A percentile compares a stretch with the other conserved stretches of the same genome.
Conservation (phyloP, 1,284 basidiomycete species). For the Ganoderma multipileum region DNA sequence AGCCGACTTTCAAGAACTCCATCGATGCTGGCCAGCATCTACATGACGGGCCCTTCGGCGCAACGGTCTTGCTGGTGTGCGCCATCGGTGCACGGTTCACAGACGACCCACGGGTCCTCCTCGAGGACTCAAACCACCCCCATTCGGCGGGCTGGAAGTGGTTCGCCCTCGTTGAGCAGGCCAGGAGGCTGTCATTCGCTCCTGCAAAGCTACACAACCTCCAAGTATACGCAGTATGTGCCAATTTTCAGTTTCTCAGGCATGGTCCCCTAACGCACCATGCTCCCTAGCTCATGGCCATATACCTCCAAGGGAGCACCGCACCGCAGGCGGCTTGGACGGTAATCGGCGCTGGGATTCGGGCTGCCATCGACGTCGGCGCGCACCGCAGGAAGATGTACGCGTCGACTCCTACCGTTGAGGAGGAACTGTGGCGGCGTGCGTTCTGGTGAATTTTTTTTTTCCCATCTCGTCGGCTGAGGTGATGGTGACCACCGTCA, state of each 20-base stretch:
- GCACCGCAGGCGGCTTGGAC: slow-evolving; percentile 59
- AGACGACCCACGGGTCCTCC: slow-evolving; percentile 69
- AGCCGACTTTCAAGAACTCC: slow-evolving; percentile 71
- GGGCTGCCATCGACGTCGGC: slow-evolving; percentile 54
- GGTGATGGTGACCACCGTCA: no score
- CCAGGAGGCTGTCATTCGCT: slow-evolving; percentile 61
- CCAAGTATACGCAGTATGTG: slow-evolving; percentile 57
- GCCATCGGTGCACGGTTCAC: slow-evolving; percentile 75
- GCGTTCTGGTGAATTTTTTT: slow-evolving; percentile 75
- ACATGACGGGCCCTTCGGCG: slow-evolving; percentile 66
- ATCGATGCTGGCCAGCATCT: slow-evolving; percentile 62
- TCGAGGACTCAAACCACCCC: slow-evolving; percentile 47
- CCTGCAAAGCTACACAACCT: slow-evolving; percentile 71
- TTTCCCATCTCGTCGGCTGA: no score
- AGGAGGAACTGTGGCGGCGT: slow-evolving; percentile 64
- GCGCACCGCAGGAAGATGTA: slow-evolving; percentile 47
- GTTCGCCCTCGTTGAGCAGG: slow-evolving; percentile 65
- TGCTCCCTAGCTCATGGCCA: neutral
- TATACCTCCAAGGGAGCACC: slow-evolving; percentile 50
- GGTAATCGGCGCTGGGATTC: slow-evolving; percentile 55
- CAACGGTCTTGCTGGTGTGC: slow-evolving; percentile 77
- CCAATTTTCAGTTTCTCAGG: neutral
- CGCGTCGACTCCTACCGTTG: slow-evolving; percentile 33
- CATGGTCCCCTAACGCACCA: no score
- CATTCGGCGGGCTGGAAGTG: slow-evolving; percentile 80